These are phyloP conservation scores for Asterophora lycoperdoides DNA, from an alignment of 768 basidiomycete species.

Conservation along the genomic window DNA sequence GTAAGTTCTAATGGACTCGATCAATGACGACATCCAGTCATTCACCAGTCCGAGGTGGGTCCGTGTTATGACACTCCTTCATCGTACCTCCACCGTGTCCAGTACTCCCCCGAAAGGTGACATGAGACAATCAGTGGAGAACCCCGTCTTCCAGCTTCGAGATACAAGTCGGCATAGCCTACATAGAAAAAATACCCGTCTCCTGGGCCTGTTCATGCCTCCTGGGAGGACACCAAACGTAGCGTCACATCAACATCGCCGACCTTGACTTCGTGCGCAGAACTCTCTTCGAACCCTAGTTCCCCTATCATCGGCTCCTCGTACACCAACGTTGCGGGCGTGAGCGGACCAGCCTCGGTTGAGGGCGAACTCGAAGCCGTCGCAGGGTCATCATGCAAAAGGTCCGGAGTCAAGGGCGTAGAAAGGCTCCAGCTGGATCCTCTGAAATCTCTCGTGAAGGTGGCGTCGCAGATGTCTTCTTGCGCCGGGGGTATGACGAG, in stretches of 20 bases:
- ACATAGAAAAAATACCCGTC: too few relatives aligned
- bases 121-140: too few relatives aligned
- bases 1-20: too few relatives aligned
- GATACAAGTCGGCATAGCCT: too few relatives aligned
- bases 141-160: too few relatives aligned
- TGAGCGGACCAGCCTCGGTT: conserved; percentile 7
- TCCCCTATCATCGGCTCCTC: neutral
- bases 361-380: conserved; percentile 4
- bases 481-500: conserved; percentile 1
- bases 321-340: conserved; percentile 6
- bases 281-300: conserved; percentile 4
- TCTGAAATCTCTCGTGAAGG: conserved; percentile 8
- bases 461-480: neutral
- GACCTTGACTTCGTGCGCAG: conserved; percentile 1
- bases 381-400: neutral
- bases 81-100: too few relatives aligned
- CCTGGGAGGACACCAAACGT: conserved; percentile 11
- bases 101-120: too few relatives aligned
- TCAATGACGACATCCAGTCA: too few relatives aligned
- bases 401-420: conserved; percentile 4
- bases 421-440: conserved; percentile 17
- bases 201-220: neutral
- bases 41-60: too few relatives aligned
- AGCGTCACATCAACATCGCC: conserved; percentile 14
- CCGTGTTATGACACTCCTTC: too few relatives aligned